Percentiles rank a stretch among this genome's conserved stretches.
Conservation (phyloP, 106 monocot species). For the Amphibolis antarctica region DNA sequence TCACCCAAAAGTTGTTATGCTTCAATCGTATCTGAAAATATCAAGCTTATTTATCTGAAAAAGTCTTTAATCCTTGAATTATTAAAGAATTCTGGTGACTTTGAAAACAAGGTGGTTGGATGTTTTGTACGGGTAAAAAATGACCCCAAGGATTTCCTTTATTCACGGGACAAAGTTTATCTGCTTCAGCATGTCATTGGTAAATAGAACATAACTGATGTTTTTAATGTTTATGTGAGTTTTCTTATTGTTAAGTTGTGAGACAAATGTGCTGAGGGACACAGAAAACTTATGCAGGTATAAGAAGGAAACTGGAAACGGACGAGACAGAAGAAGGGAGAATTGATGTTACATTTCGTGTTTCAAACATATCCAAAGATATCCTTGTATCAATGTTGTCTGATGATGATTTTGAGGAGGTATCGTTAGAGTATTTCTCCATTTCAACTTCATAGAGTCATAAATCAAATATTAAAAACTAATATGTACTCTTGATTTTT, state of each 20-base stretch:
- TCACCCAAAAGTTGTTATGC: conserved; percentile 34
- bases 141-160: conserved; percentile 41
- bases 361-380: conserved; percentile 49
- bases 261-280: background rate
- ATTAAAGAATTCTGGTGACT: conserved; percentile 30
- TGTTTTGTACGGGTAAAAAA: conserved; percentile 77
- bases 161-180: conserved; percentile 26
- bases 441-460: background rate
- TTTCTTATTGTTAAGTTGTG: background rate
- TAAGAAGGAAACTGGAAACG: conserved; percentile 32
- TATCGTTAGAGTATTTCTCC: conserved; percentile 14
- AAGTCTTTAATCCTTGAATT: conserved; percentile 51
- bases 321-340: conserved; percentile 43
- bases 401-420: conserved; percentile 80
- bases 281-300: conserved; percentile 32
- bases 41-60: conserved; percentile 56
- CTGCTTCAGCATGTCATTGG: conserved; percentile 64
- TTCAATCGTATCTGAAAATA: conserved; percentile 43
- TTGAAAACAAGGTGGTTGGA: conserved; percentile 69
- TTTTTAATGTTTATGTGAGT: background rate
- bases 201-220: background rate
- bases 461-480: no score
- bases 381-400: conserved; percentile 54
- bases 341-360: conserved; percentile 42
- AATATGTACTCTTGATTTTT: no score